These are phyloP conservation scores for Yamadazyma ubonensis DNA, from an alignment of 805 yeast species.

Conservation along the genomic window DNA sequence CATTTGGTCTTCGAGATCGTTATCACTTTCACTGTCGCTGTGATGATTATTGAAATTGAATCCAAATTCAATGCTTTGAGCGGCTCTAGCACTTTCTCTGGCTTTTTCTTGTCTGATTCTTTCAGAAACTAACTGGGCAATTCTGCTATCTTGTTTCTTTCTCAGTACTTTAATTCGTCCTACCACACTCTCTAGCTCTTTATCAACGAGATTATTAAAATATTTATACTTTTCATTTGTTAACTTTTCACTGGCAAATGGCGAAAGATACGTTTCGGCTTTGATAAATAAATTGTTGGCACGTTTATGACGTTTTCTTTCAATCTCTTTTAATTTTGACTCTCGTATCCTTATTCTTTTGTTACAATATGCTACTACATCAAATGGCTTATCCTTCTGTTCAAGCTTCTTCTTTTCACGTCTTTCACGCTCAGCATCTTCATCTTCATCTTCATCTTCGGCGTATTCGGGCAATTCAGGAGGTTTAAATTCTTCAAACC, in stretches of 20 bases:
- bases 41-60: slow-evolving; percentile 13
- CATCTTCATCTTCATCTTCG: slow-evolving; percentile 11
- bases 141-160: slow-evolving; percentile 13
- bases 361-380: slow-evolving; percentile 57
- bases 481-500: slow-evolving; percentile 14
- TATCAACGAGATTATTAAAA: slow-evolving; percentile 22
- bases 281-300: slow-evolving; percentile 32
- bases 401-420: slow-evolving; percentile 10
- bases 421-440: slow-evolving; percentile 1
- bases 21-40: slow-evolving; percentile 17
- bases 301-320: slow-evolving; percentile 21
- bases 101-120: slow-evolving; percentile 11
- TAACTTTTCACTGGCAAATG: slow-evolving; percentile 28
- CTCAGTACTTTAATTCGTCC: slow-evolving; percentile 31
- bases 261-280: slow-evolving; percentile 40
- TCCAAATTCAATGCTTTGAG: slow-evolving; percentile 17
- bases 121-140: slow-evolving; percentile 11
- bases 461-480: slow-evolving; percentile 16
- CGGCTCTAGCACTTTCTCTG: slow-evolving; percentile 5
- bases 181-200: slow-evolving; percentile 33
- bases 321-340: slow-evolving; percentile 23
- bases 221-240: slow-evolving; percentile 22
- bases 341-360: slow-evolving; percentile 42
- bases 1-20: slow-evolving; percentile 10
- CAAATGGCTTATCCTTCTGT: slow-evolving; percentile 30